Percentiles rank a stretch among this genome's conserved stretches.
These are phyloP conservation scores for Lachnellula willkommii DNA, from an alignment of 2,329 filamentous ascomycete genomes.

Conservation along the genomic window DNA sequence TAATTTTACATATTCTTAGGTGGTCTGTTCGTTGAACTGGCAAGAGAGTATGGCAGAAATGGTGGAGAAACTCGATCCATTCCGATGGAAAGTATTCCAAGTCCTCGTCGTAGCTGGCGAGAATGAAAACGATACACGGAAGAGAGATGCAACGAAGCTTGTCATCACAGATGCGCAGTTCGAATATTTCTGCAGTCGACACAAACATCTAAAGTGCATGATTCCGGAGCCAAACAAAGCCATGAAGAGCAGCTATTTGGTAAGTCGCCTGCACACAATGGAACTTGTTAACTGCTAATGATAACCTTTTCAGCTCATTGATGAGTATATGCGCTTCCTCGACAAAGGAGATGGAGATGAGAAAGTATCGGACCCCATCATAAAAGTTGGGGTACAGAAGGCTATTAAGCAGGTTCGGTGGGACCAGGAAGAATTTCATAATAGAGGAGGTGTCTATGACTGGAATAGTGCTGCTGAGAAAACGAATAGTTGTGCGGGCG, in stretches of 20 bases:
- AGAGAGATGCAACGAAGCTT: constrained; percentile 40
- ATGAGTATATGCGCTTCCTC: constrained; percentile 18
- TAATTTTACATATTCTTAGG: not conserved
- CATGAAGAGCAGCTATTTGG: constrained; percentile 47
- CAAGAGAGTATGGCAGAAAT: constrained; percentile 43
- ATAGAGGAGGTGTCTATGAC: constrained; percentile 15
- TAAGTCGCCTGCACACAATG: not conserved
- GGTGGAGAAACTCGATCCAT: constrained; percentile 40
- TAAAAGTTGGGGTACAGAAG: constrained; percentile 12
- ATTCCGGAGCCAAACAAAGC: constrained; percentile 44
- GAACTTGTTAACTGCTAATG: not conserved
- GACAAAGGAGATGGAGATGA: constrained; percentile 13
- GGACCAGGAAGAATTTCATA: constrained; percentile 7
- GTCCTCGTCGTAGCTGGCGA: constrained; percentile 48
- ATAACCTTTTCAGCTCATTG: constrained; percentile 1
- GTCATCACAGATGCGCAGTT: constrained; percentile 44
- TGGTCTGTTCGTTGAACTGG: constrained; percentile 45
- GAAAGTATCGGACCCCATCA: constrained; percentile 1
- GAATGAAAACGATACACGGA: constrained; percentile 40
- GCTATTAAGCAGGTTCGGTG: constrained; percentile 6
- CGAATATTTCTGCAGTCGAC: constrained; percentile 40
- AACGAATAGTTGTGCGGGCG: not conserved
- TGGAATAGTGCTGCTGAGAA: constrained; percentile 2
- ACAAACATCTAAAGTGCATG: constrained; percentile 38
- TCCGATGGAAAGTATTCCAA: constrained; percentile 53